Conservation (phyloP, 768 basidiomycete species). For the Hirschioporus abietinus region DNA sequence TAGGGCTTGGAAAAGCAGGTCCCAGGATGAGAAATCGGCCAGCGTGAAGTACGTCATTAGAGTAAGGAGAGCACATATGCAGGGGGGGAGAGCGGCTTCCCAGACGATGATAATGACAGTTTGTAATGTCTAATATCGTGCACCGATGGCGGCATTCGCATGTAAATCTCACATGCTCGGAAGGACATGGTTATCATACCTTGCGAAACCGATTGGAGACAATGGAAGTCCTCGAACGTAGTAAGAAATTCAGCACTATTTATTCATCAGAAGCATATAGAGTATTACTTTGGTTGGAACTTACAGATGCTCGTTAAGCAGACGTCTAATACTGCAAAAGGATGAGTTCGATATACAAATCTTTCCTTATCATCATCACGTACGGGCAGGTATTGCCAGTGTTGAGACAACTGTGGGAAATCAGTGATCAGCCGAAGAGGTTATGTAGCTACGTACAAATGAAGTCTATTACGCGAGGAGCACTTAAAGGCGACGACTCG, state of each 20-base stretch:
- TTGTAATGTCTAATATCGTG: conserved; percentile 11
- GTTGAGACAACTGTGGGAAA: too few relatives aligned
- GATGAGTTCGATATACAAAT: too few relatives aligned
- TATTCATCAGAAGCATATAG: background rate
- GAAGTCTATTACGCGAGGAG: too few relatives aligned
- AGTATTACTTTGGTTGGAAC: background rate
- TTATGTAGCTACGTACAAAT: too few relatives aligned
- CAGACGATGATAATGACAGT: conserved; percentile 19
- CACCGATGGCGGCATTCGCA: too few relatives aligned
- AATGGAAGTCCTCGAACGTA: conserved; percentile 16
- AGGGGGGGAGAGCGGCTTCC: conserved; percentile 24
- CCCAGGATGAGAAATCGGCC: conserved; percentile 18
- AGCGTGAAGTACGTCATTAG: conserved; percentile 16
- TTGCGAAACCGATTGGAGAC: conserved; percentile 17
- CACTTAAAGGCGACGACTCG: too few relatives aligned
- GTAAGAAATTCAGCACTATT: conserved; percentile 16
- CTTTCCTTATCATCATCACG: too few relatives aligned
- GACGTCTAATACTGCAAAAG: conserved; percentile 15
- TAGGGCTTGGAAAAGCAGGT: conserved; percentile 21
- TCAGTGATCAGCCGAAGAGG: too few relatives aligned
- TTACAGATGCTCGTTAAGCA: conserved; percentile 17
- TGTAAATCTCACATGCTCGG: too few relatives aligned
- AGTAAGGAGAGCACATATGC: conserved; percentile 19
- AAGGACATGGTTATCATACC: too few relatives aligned
- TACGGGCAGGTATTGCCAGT: too few relatives aligned